phyloP scores from a whole-genome alignment of 768 basidiomycete genomes.

The Trametopsis cervina region DNA sequence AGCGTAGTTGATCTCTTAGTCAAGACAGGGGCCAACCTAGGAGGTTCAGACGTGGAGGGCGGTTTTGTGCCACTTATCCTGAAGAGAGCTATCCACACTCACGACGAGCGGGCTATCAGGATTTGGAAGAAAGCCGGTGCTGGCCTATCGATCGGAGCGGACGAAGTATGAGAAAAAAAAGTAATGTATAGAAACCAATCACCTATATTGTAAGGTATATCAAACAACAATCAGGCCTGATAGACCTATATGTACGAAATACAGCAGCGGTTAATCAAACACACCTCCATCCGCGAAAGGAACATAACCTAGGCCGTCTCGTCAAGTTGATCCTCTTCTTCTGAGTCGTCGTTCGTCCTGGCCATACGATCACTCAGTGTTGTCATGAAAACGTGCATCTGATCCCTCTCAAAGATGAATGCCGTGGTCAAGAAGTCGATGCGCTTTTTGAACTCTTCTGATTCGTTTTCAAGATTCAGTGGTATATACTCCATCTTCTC shows the following conservation, averaged over 20 bases:
- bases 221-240: neutral
- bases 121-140: slow-evolving; percentile 54
- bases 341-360: slow-evolving; percentile 24
- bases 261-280: neutral
- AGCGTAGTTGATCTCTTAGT: slow-evolving; percentile 56
- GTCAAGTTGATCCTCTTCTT: slow-evolving; percentile 26
- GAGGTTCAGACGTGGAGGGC: slow-evolving; percentile 53
- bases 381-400: slow-evolving; percentile 60
- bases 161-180: neutral
- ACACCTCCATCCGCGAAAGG: no score
- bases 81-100: slow-evolving; percentile 28
- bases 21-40: slow-evolving; percentile 68
- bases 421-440: slow-evolving; percentile 54
- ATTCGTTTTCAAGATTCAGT: slow-evolving; percentile 55
- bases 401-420: slow-evolving; percentile 64
- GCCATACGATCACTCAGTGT: slow-evolving; percentile 45
- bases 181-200: no score
- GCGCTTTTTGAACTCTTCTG: slow-evolving; percentile 43
- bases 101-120: slow-evolving; percentile 37
- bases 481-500: slow-evolving; percentile 58
- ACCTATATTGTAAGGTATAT: no score
- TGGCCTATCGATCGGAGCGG: neutral
- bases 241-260: neutral
- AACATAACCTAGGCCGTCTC: slow-evolving; percentile 15
- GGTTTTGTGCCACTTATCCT: slow-evolving; percentile 48